A percentile compares a stretch with the other conserved stretches of the same genome.
Evolutionary conservation across 2,329 filamentous ascomycete species (phyloP).

Genomic region (Canariomyces notabilis): DNA sequence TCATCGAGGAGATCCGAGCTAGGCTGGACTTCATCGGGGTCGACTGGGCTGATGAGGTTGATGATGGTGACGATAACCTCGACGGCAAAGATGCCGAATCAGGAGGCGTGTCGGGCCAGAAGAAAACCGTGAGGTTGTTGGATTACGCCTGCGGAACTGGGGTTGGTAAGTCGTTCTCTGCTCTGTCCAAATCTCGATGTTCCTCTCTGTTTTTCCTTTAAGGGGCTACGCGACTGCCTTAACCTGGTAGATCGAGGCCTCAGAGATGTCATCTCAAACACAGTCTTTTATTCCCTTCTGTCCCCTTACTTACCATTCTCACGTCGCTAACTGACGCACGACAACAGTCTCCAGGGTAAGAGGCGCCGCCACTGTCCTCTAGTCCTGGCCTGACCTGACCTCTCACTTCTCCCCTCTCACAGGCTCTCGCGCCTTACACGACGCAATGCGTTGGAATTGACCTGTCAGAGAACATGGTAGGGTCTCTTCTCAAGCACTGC

Average conservation of each 20-base stretch:
- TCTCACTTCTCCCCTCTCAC: background rate
- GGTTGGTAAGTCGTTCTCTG: constrained; percentile 17
- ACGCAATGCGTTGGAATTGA: constrained; percentile 64
- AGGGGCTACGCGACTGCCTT: background rate
- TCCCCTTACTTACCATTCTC: background rate
- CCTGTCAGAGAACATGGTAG: constrained; percentile 62
- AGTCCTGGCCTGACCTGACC: background rate
- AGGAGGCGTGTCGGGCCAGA: constrained; percentile 13
- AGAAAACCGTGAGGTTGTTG: constrained; percentile 48
- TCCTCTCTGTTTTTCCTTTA: background rate
- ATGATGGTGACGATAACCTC: constrained; percentile 30
- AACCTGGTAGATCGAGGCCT: too few species aligned
- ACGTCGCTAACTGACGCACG: constrained; percentile 37
- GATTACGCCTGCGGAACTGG: constrained; percentile 68
- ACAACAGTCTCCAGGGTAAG: constrained; percentile 58
- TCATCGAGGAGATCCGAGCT: constrained; percentile 50
- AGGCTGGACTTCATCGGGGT: constrained; percentile 58
- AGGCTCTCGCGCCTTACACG: constrained; percentile 58
- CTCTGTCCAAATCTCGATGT: background rate
- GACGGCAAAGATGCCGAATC: constrained; percentile 19
- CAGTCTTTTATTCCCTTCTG: background rate
- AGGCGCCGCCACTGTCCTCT: background rate
- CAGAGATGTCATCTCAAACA: background rate
- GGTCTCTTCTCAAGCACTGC: background rate
- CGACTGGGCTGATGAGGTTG: constrained; percentile 43